Base-by-base conservation (phyloP, 805 yeast genomes). In the Starmerella lactis-condensi region DNA sequence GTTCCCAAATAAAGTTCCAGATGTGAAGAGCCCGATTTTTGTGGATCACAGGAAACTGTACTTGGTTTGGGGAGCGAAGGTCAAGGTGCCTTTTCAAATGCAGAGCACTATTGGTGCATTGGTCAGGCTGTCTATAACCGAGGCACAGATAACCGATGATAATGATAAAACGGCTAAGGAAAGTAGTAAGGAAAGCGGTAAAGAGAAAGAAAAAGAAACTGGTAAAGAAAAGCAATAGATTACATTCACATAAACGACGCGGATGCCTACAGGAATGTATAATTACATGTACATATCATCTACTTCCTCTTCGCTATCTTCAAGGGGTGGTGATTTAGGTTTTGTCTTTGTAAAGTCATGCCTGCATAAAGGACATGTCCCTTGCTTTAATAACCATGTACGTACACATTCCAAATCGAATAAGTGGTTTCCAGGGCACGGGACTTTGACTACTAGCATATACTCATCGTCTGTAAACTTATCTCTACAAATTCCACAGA, bases 331-430 rank as follows among this genome's bases (percentile, higher is more conserved):
- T 11, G 22, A 14, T 57, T 56, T 66, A 31, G 61, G 65, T 14
- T 18, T 27, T 5, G 24, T 18, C 25, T 26, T 15, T 5, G 66
- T 50, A 17, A 83, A 67, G 46, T 81, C 73, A 37, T 65, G 69
- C 40, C 96, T 61, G 48, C 95, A 85, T 45, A 85, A 52, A 0
- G 96, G 96, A 47, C 96, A 83, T 3, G 60, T 57, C 8, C 58
- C 40, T n/a, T n/a, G n/a, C n/a, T n/a, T n/a, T n/a, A n/a, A n/a
- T n/a, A n/a, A n/a, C 96, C 96, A 83, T 0, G 92, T 89, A 0
- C 75, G 74, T 23, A 85, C 71, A 50, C 95, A 83, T 42, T 85
- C 95, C 40, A 82, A 58, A 49, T 83, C 96, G 52, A 77, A 83
- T 25, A 63, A 63, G 51, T 83, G 96, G 22, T 59, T 63, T 6